Conservation (phyloP, 257 asterid genomes). For the Gentiana dahurica region DNA sequence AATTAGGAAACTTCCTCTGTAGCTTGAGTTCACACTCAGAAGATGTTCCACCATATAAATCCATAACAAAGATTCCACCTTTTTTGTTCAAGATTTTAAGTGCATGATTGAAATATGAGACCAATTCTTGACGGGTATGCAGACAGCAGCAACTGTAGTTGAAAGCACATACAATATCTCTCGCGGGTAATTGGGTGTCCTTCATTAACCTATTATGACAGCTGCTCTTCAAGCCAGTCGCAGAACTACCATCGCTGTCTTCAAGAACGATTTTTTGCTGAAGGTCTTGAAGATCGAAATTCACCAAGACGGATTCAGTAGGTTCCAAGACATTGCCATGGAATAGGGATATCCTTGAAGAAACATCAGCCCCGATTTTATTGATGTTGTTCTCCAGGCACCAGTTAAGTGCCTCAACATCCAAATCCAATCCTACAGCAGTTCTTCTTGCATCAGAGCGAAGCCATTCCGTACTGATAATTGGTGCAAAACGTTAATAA, state of each 20-base stretch:
- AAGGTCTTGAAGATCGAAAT: conserved; percentile 24
- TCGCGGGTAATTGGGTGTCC: conserved; percentile 44
- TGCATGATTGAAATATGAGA: conserved; percentile 71
- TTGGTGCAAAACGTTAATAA: not conserved
- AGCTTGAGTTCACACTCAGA: conserved; percentile 73
- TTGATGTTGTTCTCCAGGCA: conserved; percentile 65
- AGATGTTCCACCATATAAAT: conserved; percentile 90
- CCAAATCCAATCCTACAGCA: conserved; percentile 92
- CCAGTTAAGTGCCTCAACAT: conserved; percentile 80
- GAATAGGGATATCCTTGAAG: conserved; percentile 55
- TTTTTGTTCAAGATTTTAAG: conserved; percentile 41
- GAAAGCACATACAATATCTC: conserved; percentile 96
- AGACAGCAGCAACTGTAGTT: conserved; percentile 98
- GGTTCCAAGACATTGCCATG: conserved; percentile 94
- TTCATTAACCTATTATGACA: conserved; percentile 28
- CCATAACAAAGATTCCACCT: conserved; percentile 93
- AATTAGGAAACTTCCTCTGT: conserved; percentile 85
- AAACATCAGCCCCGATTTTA: conserved; percentile 64
- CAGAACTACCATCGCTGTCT: conserved; percentile 24
- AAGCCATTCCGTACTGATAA: conserved; percentile 82
- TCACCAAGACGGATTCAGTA: conserved; percentile 52
- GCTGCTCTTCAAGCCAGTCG: conserved; percentile 12
- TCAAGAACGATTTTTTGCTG: conserved; percentile 27
- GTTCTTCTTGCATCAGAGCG: conserved; percentile 80
- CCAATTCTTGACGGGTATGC: conserved; percentile 71